A percentile compares a stretch with the other conserved stretches of the same genome.
Evolutionary conservation across 805 yeast genomes (phyloP).

Genomic region (Ogataea methanolica): DNA sequence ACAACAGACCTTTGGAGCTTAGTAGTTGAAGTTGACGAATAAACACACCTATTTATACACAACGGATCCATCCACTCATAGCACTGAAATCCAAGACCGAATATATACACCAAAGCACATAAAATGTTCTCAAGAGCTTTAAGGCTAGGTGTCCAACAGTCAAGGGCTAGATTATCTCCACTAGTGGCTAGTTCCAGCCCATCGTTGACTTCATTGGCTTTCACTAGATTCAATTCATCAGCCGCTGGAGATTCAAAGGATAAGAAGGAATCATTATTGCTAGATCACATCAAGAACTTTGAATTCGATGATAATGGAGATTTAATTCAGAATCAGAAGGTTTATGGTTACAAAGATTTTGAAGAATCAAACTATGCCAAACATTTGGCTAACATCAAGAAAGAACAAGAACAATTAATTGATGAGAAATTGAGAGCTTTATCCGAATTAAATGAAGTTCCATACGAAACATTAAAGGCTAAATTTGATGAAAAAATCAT

Average conservation of each 20-base stretch:
- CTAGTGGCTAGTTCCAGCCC: background rate
- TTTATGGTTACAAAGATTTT: slow-evolving; percentile 19
- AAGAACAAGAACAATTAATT: slow-evolving; percentile 21
- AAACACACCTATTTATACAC: too few species aligned
- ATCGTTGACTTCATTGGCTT: background rate
- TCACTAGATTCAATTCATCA: slow-evolving; percentile 3
- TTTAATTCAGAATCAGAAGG: slow-evolving; percentile 12
- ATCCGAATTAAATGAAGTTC: slow-evolving; percentile 16
- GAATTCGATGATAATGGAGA: slow-evolving; percentile 23
- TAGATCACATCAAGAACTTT: slow-evolving; percentile 7
- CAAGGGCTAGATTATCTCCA: background rate
- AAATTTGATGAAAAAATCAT: slow-evolving; percentile 20
- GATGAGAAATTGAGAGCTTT: slow-evolving; percentile 21
- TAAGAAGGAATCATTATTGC: background rate
- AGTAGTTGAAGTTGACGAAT: too few species aligned
- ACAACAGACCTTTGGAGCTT: background rate
- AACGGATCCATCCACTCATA: too few species aligned
- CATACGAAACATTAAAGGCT: slow-evolving; percentile 17
- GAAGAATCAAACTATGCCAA: slow-evolving; percentile 18
- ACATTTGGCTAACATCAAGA: slow-evolving; percentile 12
- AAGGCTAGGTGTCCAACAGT: slow-evolving; percentile 3
- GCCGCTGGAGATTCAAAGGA: background rate
- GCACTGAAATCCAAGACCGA: too few species aligned
- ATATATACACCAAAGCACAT: background rate
- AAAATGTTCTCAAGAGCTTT: slow-evolving; percentile 8